Base-by-base conservation (phyloP, 805 yeast genomes). In the Yamadazyma ubonensis region DNA sequence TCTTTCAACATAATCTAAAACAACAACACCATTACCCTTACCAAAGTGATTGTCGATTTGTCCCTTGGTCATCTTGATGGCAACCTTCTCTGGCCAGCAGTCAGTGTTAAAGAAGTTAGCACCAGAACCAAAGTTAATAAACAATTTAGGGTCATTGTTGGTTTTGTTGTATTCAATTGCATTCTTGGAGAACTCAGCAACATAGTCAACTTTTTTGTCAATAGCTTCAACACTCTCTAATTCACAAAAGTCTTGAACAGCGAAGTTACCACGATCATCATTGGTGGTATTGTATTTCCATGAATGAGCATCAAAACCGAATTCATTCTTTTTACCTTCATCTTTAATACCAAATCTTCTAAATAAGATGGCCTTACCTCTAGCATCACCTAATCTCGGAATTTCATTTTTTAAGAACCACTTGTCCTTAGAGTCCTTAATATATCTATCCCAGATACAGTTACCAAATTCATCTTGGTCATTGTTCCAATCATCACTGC, bases 161-260 rank as follows among this genome's bases (percentile, higher is more conserved):
- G 76, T 68, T 10, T 58, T 43, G 52, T 71, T 73, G 60, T 76
- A 72, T 16, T 75, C 67, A 23, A 57, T 55, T 2, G 91, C 85
- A 36, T 70, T 70, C 28, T 69, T 57, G 29, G 81, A 65, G 54
- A 81, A 71, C 21, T 73, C 67, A 53, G 75, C 78, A 46, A 84
- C 78, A 51, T 76, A 79, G 7, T 62, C 61, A 14, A 76, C 70
- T 57, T 85, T 85, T 51, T 70, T 75, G 12, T 68, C 57, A 42
- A 83, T 72, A 50, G 78, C 87, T 6, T 65, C 67, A 6, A 63
- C 68, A 28, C 61, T 57, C 43, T 70, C 65, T 42, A 85, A 67
- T 55, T 82, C 89, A 61, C 86, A 81, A 65, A 71, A 83, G 59
- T 85, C 93, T 61, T 85, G 93, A 12, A 84, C 86, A 17, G 73